Conservation (phyloP, 148 eudicot species). For the Drosera capensis region DNA sequence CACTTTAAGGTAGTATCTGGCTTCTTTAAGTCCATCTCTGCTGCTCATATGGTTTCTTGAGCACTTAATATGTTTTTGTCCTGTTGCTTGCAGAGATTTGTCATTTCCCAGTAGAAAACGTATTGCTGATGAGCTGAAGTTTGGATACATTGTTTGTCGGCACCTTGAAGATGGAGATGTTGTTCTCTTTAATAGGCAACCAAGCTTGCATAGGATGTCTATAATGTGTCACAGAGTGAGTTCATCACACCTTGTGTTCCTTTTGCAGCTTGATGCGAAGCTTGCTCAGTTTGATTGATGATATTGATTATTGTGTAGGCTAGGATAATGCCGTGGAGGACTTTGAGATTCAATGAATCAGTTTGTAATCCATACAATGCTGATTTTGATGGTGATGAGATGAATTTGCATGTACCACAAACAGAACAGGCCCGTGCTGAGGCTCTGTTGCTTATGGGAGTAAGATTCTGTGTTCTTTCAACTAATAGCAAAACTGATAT, state of each 20-base stretch:
- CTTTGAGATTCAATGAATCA: conserved; percentile 93
- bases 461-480: conserved; percentile 9
- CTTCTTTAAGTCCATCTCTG: background rate
- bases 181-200: conserved; percentile 93
- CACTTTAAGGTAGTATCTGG: conserved; percentile 30
- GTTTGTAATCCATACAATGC: conserved; percentile 99
- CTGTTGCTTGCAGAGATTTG: conserved; percentile 42
- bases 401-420: conserved; percentile 99
- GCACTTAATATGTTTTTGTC: background rate
- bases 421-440: conserved; percentile 94
- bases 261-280: background rate
- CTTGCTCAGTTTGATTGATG: background rate
- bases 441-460: conserved; percentile 96
- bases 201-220: conserved; percentile 98
- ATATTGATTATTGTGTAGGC: conserved; percentile 30
- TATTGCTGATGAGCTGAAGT: conserved; percentile 71
- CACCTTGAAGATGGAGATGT: conserved; percentile 93
- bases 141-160: conserved; percentile 73
- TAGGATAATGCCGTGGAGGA: conserved; percentile 98
- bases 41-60: background rate
- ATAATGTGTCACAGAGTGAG: conserved; percentile 93
- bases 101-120: conserved; percentile 47
- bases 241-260: background rate
- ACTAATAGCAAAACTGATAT: conserved; percentile 1
- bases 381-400: conserved; percentile 99